Evolutionary conservation across 2,329 filamentous ascomycete species (phyloP).

Genomic region (Fusarium compactum): DNA sequence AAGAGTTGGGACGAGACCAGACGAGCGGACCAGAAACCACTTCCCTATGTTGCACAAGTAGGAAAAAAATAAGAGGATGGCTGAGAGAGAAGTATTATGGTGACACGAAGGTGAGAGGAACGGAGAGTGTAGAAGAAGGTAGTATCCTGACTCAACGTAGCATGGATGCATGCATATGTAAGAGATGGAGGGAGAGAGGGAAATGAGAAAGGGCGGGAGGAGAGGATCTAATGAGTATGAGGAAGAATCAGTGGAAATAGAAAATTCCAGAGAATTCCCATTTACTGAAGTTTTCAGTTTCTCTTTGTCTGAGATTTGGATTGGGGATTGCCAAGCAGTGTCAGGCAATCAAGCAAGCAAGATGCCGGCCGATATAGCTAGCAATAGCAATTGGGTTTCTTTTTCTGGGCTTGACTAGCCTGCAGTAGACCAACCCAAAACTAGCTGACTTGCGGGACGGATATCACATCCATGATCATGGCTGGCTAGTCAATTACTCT

Average conservation of each 20-base stretch:
- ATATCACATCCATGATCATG: constrained; percentile 28
- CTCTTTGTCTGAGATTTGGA: constrained; percentile 8
- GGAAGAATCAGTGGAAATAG: constrained; percentile 33
- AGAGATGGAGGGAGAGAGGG: constrained; percentile 21
- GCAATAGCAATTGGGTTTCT: constrained; percentile 1
- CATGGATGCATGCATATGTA: constrained; percentile 31
- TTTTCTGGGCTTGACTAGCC: constrained; percentile 14
- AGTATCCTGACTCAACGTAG: constrained; percentile 23
- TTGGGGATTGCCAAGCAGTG: constrained; percentile 19
- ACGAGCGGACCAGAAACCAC: constrained; percentile 3
- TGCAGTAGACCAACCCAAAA: constrained; percentile 24
- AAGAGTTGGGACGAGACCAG: constrained; percentile 3
- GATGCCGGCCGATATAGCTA: constrained; percentile 19
- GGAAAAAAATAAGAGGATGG: not conserved
- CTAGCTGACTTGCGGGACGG: constrained; percentile 38
- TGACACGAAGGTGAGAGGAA: constrained; percentile 22
- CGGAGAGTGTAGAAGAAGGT: constrained; percentile 10
- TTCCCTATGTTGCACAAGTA: constrained; percentile 3
- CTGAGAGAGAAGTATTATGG: constrained; percentile 6
- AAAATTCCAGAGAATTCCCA: constrained; percentile 33
- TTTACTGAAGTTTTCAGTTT: constrained; percentile 5
- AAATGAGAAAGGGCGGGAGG: constrained; percentile 17
- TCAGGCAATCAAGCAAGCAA: constrained; percentile 34
- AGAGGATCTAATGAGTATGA: constrained; percentile 12
- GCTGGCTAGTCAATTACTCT: constrained; percentile 4